Conservation (phyloP, 2,329 filamentous ascomycete genomes). For the Fonsecaea pedrosoi region DNA sequence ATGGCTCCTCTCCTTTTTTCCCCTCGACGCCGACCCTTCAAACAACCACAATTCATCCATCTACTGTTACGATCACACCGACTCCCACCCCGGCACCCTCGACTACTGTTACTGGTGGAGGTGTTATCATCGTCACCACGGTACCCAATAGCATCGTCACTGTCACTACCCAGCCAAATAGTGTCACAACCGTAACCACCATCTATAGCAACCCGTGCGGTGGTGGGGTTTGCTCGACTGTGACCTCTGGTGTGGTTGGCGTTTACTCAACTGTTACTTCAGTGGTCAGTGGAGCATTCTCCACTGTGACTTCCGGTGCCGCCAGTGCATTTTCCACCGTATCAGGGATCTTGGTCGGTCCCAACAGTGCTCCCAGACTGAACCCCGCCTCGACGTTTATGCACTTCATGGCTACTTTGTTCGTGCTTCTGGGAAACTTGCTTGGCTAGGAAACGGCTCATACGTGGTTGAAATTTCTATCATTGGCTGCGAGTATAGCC, state of each 20-base stretch:
- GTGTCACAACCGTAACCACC: conserved; percentile 12
- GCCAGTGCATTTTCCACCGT: conserved; percentile 29
- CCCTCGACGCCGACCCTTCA: conserved; percentile 19
- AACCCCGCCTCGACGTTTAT: conserved; percentile 1
- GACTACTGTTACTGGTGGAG: conserved; percentile 4
- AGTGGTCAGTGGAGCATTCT: conserved; percentile 23
- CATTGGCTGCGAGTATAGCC: neutral
- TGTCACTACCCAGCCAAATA: conserved; percentile 14
- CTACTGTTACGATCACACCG: conserved; percentile 11
- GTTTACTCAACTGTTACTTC: conserved; percentile 31
- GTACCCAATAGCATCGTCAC: conserved; percentile 5
- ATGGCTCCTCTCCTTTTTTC: conserved; percentile 27
- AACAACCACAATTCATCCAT: conserved; percentile 15
- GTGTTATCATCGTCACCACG: neutral
- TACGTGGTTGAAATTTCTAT: neutral
- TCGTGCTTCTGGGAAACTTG: conserved; percentile 13
- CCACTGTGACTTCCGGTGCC: conserved; percentile 26
- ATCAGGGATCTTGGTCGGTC: conserved; percentile 28
- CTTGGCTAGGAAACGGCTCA: conserved; percentile 13
- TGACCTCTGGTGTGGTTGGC: conserved; percentile 24
- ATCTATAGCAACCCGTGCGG: neutral
- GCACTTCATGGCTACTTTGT: conserved; percentile 10
- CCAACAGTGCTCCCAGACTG: conserved; percentile 11
- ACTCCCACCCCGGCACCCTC: neutral
- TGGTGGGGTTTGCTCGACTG: conserved; percentile 15